These are phyloP conservation scores for Suillus spraguei DNA, from an alignment of 768 basidiomycete genomes.

Conservation along the genomic window DNA sequence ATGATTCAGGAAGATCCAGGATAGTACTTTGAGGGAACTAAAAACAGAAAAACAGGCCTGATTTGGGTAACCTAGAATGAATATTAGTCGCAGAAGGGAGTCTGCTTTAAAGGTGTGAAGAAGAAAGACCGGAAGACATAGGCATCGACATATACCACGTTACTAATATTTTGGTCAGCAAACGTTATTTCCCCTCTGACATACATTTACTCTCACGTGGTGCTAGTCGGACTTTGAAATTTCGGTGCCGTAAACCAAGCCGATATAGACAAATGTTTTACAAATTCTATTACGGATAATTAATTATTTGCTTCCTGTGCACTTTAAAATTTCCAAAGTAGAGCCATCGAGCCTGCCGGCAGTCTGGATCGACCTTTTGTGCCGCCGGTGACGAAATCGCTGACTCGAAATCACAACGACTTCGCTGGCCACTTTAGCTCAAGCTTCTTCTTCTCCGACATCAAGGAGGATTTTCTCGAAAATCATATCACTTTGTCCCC, in stretches of 20 bases:
- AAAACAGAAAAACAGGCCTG: slow-evolving; percentile 12
- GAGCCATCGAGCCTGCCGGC: background rate
- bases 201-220: background rate
- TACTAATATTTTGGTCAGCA: slow-evolving; percentile 9
- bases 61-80: background rate
- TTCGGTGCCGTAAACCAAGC: slow-evolving; percentile 2
- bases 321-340: background rate
- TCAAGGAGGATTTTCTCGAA: background rate
- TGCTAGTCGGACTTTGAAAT: background rate
- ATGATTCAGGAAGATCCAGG: slow-evolving; percentile 13
- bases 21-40: slow-evolving; percentile 19
- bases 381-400: slow-evolving; percentile 5
- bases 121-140: background rate
- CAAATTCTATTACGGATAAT: background rate
- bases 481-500: background rate
- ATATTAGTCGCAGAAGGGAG: background rate
- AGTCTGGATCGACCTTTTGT: slow-evolving; percentile 7
- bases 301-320: background rate
- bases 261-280: background rate
- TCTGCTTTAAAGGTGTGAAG: slow-evolving; percentile 6
- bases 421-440: background rate
- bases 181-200: slow-evolving; percentile 5
- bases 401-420: background rate
- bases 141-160: background rate
- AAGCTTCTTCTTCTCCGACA: background rate